Percentiles rank a stretch among this genome's conserved stretches.
These are phyloP conservation scores for Aspergillus kassunensis DNA, from an alignment of 495 filamentous ascomycete genomes.

Conservation along the genomic window DNA sequence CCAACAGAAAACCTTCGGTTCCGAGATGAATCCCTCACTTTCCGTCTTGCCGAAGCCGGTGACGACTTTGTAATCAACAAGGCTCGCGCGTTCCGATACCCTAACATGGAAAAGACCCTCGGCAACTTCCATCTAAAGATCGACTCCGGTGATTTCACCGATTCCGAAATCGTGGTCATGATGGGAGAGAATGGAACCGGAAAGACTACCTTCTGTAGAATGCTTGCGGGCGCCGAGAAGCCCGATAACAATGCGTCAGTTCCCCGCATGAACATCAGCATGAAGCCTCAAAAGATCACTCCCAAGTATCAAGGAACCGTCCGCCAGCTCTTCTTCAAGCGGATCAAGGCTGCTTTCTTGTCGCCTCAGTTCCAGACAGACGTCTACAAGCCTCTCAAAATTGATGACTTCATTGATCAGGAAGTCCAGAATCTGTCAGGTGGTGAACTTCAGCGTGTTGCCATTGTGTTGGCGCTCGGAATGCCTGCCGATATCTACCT, in stretches of 20 bases:
- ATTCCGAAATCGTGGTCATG: conserved; percentile 98
- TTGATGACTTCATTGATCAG: conserved; percentile 98
- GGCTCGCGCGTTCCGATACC: conserved; percentile 79
- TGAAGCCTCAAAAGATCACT: conserved; percentile 99
- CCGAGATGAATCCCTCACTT: conserved; percentile 93
- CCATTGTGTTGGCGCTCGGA: conserved; percentile 92
- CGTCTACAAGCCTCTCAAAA: conserved; percentile 95
- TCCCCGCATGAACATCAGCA: conserved; percentile 92
- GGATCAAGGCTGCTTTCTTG: conserved; percentile 94
- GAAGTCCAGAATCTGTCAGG: conserved; percentile 98
- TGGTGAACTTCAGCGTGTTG: conserved; percentile 98
- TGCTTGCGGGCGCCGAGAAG: conserved; percentile 89
- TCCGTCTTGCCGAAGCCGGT: conserved; percentile 87
- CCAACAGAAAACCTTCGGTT: conserved; percentile 98
- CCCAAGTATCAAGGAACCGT: conserved; percentile 97
- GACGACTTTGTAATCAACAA: conserved; percentile 89
- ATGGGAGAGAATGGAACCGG: conserved; percentile 98
- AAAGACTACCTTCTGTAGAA: conserved; percentile 96
- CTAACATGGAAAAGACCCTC: conserved; percentile 88
- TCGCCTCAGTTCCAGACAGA: conserved; percentile 98
- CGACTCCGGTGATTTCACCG: conserved; percentile 82
- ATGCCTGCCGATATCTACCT: conserved; percentile 97
- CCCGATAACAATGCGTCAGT: conserved; percentile 73
- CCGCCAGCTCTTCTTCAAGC: conserved; percentile 90
- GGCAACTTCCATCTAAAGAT: conserved; percentile 83